Percentiles rank a stretch among this genome's conserved stretches.
phyloP scores from a whole-genome alignment of 305 asterid genomes.

The Salvia sclarea region DNA sequence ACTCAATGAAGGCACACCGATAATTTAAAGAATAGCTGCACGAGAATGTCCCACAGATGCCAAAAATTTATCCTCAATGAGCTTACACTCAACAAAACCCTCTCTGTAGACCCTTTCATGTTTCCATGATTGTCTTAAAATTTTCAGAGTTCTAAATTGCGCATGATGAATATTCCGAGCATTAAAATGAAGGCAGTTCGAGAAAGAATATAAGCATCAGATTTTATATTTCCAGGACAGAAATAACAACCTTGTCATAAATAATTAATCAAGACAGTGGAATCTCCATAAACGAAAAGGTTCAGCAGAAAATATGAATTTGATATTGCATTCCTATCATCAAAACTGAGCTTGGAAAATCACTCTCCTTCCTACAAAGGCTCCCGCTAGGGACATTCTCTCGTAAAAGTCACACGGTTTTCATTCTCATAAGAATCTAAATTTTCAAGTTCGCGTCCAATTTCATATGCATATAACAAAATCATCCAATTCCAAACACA shows the following conservation, averaged over 20 bases:
- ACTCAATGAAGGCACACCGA: constrained; percentile 3
- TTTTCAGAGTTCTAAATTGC: background rate
- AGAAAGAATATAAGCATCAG: constrained; percentile 12
- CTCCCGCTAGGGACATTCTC: background rate
- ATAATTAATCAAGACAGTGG: background rate
- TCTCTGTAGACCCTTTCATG: constrained; percentile 7
- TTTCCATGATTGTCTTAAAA: background rate
- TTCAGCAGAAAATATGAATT: background rate
- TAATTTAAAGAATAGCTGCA: constrained; percentile 8
- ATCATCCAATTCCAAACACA: constrained; percentile 17
- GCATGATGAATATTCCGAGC: constrained; percentile 1
- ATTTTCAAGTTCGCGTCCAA: background rate
- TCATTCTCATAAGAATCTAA: background rate
- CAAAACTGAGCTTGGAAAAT: background rate
- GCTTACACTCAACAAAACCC: background rate
- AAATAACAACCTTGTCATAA: background rate
- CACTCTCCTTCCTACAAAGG: background rate
- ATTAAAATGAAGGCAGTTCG: background rate
- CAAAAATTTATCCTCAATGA: background rate
- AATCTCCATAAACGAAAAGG: background rate
- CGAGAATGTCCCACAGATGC: background rate
- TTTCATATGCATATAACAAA: background rate
- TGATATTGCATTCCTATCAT: background rate
- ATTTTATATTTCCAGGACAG: background rate
- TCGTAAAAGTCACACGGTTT: background rate